phyloP scores from a whole-genome alignment of 1,284 basidiomycete genomes.

The Papiliotrema nemorosa region DNA sequence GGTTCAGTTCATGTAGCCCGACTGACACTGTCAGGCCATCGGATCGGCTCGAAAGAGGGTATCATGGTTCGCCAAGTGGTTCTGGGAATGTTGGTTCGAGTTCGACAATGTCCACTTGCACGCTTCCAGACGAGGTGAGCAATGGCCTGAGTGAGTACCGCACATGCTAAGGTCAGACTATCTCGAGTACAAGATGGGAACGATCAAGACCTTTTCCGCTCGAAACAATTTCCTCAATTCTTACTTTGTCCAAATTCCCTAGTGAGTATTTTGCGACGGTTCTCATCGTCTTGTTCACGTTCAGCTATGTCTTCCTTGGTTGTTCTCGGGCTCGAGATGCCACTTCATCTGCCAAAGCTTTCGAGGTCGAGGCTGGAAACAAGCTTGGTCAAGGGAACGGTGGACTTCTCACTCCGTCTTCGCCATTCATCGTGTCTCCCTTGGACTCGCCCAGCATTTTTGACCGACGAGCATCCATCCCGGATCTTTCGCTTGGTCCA shows the following conservation, averaged over 20 bases:
- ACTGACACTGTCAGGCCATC: slow-evolving; percentile 53
- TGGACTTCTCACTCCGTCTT: slow-evolving; percentile 50
- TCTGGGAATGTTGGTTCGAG: slow-evolving; percentile 79
- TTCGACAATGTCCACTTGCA: slow-evolving; percentile 72
- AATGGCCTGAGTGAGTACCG: too few species aligned
- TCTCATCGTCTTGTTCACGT: slow-evolving; percentile 44
- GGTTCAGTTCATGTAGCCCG: background rate
- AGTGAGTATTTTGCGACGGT: slow-evolving; percentile 31
- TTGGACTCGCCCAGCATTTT: slow-evolving; percentile 35
- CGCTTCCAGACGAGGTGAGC: slow-evolving; percentile 57
- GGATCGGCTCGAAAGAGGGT: slow-evolving; percentile 67
- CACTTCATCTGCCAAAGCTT: slow-evolving; percentile 60
- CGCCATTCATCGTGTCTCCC: slow-evolving; percentile 48
- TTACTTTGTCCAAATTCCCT: slow-evolving; percentile 62
- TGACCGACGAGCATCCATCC: slow-evolving; percentile 47
- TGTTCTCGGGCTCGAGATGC: slow-evolving; percentile 65
- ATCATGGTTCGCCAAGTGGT: slow-evolving; percentile 70
- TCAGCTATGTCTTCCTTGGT: slow-evolving; percentile 70
- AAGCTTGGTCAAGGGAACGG: slow-evolving; percentile 53
- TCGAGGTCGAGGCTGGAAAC: slow-evolving; percentile 70
- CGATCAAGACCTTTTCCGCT: slow-evolving; percentile 68
- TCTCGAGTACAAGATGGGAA: slow-evolving; percentile 77
- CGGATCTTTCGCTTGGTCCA: slow-evolving; percentile 44
- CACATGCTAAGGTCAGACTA: slow-evolving; percentile 57
- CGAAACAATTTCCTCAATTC: slow-evolving; percentile 69